Evolutionary conservation across 2,329 filamentous ascomycete genomes (phyloP), one percentile per base, ranked within the genome.

Genomic region (Trichoderma sp.): DNA sequence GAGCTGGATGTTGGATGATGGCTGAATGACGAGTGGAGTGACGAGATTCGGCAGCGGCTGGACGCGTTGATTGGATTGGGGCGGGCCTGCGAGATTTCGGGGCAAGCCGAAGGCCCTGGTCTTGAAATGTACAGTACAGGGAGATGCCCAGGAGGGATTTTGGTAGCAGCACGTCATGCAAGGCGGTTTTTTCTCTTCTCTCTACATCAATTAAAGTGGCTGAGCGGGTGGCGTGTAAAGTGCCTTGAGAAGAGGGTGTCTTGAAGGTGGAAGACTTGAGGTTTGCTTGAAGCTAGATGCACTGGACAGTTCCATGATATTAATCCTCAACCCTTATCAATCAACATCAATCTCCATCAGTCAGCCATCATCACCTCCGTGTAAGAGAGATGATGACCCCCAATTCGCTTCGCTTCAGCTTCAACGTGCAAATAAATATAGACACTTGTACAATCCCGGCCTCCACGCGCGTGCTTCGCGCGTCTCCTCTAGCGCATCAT

Each of bases 91-190:
- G 64, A 39, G 36, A 39, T 39, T 68, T 50, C 65, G 65, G 65
- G 65, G 53, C 32, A 59, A 68, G 65, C 65, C 65, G 65, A 68
- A 17, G 32, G 26, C 64, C 50, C 64, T 57, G 30, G 64, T 34
- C 47, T 15, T 36, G 13, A 15, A 36, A 36, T 15, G 13, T 17
- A 23, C 43, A 50, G 13, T 17, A 23, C 43, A 50, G 34, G 15
- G 47, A 32, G 36, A n/a, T 26, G 43, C 28, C n/a, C 20, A 20
- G 53, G 23, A 23, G 43, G 47, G 17, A 55, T n/a, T 53, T 59
- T n/a, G n/a, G 34, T 6, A 8, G 12, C 34, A 63, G 58, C 17
- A 61, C 58, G 32, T 61, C 58, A 61, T 61, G 30, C 12, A 61
- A 26, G 32, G 58, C 30, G 12, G 32, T 17, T 47, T 47, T 47